Percentiles rank a stretch among this genome's conserved stretches.
Evolutionary conservation across 2,329 filamentous ascomycete species (phyloP).

Genomic region (Phyllosticta ampelicida): DNA sequence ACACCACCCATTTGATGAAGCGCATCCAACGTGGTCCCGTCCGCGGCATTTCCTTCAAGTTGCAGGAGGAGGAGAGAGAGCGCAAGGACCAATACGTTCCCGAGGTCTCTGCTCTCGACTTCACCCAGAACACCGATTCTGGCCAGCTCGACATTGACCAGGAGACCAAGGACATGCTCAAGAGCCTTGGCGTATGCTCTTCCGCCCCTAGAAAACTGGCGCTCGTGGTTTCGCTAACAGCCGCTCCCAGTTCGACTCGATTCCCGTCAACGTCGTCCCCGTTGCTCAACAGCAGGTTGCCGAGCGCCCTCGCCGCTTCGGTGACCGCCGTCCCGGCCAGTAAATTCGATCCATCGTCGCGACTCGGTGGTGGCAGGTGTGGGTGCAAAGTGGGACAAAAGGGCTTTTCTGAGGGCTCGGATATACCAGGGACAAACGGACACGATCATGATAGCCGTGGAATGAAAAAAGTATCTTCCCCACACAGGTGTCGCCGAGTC

Average conservation of each 20-base stretch:
- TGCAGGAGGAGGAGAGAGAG: conserved; percentile 99
- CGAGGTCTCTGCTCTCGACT: conserved; percentile 97
- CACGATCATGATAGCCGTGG: conserved; percentile 19
- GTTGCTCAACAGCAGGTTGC: conserved; percentile 79
- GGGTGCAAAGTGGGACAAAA: conserved; percentile 11
- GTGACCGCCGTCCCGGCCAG: conserved; percentile 44
- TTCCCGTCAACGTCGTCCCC: conserved; percentile 90
- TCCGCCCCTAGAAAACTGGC: background rate
- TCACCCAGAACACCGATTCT: conserved; percentile 85
- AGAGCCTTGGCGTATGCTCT: conserved; percentile 89
- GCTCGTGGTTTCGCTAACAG: background rate
- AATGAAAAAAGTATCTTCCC: conserved; percentile 24
- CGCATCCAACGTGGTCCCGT: conserved; percentile 98
- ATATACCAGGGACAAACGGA: conserved; percentile 21
- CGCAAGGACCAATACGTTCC: conserved; percentile 99
- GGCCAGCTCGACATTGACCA: conserved; percentile 90
- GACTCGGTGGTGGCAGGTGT: conserved; percentile 17
- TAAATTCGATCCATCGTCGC: conserved; percentile 11
- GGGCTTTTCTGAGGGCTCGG: conserved; percentile 12
- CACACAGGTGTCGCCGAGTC: conserved; percentile 80
- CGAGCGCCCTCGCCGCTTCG: conserved; percentile 74
- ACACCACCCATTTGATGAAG: conserved; percentile 94
- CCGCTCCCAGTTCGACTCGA: conserved; percentile 72
- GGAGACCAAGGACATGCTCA: conserved; percentile 98
- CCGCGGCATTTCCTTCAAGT: conserved; percentile 99